Evolutionary conservation across 78 protist genomes (phyloP).

Genomic region (Isochrysis galbana): DNA sequence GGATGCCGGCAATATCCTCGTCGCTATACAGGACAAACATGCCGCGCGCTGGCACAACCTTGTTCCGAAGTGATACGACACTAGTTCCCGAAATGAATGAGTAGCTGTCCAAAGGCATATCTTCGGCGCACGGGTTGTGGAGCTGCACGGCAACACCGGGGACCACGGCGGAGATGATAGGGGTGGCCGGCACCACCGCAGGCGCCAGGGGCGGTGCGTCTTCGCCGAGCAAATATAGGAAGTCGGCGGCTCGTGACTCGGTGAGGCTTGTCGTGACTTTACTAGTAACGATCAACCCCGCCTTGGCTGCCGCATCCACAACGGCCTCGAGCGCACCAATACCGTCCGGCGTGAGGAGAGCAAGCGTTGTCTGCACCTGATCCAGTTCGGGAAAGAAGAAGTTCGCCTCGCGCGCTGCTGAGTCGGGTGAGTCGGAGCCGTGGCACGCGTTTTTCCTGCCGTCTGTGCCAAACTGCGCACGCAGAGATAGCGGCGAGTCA

Average conservation of each 20-base stretch:
- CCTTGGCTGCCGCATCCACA: background rate
- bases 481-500: background rate
- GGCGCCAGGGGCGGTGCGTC: background rate
- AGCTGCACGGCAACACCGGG: background rate
- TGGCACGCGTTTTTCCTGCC: constrained; percentile 14
- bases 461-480: constrained; percentile 30
- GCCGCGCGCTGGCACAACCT: background rate
- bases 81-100: background rate
- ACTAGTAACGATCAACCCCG: background rate
- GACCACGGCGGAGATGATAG: background rate
- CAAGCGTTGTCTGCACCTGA: constrained; percentile 2
- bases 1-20: background rate
- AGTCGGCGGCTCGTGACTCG: background rate
- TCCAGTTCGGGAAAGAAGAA: constrained; percentile 11
- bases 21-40: background rate
- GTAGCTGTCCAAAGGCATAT: background rate
- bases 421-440: constrained; percentile 5
- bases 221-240: background rate
- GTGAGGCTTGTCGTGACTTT: background rate
- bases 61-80: background rate
- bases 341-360: constrained; percentile 31
- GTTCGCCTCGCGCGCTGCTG: background rate
- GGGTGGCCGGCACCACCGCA: background rate
- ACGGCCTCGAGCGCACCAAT: background rate
- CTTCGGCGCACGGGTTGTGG: background rate